These are phyloP conservation scores for Micractinium sp. DNA, from an alignment of 139 green algal species.

Conservation along the genomic window DNA sequence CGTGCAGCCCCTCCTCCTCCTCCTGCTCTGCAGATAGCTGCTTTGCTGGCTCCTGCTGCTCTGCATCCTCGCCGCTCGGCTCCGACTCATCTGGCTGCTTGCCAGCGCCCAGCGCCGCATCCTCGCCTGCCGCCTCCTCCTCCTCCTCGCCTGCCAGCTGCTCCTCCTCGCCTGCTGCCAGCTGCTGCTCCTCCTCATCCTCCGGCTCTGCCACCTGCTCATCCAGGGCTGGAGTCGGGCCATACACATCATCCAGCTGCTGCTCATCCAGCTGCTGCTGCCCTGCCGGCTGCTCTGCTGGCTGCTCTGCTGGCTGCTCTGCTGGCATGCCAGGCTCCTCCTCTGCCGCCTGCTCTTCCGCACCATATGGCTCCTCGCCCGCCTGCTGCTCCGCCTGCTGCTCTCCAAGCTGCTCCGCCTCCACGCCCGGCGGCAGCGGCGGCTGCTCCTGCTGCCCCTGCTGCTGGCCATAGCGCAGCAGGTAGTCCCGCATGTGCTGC, in stretches of 20 bases:
- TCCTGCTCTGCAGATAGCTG: neutral
- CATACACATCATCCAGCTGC: neutral
- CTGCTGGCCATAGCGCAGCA: neutral
- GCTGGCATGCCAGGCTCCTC: neutral
- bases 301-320: constrained; percentile 2
- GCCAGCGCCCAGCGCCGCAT: too few relatives aligned
- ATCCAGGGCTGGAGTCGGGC: too few relatives aligned
- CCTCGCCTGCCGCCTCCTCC: neutral
- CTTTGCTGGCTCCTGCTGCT: neutral
- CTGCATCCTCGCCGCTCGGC: neutral
- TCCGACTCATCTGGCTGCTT: neutral
- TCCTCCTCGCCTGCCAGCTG: neutral
- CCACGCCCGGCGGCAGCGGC: neutral
- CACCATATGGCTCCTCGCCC: neutral
- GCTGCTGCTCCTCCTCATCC: neutral
- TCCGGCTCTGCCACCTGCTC: neutral
- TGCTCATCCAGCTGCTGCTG: neutral
- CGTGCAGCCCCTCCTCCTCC: neutral
- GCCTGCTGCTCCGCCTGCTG: neutral
- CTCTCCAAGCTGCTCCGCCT: neutral
- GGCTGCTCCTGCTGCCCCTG: neutral
- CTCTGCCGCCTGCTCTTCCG: neutral
- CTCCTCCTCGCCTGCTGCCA: neutral
- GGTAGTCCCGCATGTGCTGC: constrained; percentile 36
- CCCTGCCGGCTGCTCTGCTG: neutral